Percentiles rank a stretch among this genome's conserved stretches.
Evolutionary conservation across 2,329 filamentous ascomycete species (phyloP).

Genomic region (Fusarium nanum): DNA sequence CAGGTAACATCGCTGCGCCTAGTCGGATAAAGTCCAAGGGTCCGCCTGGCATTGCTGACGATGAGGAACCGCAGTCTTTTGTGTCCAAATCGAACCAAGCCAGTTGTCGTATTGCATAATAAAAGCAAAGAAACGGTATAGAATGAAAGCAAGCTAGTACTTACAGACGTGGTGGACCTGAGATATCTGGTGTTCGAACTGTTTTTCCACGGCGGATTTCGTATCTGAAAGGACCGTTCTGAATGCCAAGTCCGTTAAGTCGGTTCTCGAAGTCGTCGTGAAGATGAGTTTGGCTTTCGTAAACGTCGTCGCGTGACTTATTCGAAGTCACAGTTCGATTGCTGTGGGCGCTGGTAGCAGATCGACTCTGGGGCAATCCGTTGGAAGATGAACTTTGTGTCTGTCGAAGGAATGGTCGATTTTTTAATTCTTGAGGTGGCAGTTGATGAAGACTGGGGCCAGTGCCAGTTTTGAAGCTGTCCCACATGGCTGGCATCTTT

Average conservation of each 20-base stretch:
- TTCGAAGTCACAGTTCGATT: conserved; percentile 21
- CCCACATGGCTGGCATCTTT: conserved; percentile 46
- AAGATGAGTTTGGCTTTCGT: conserved; percentile 31
- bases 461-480: conserved; percentile 42
- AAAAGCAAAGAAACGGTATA: conserved; percentile 4
- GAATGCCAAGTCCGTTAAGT: conserved; percentile 48
- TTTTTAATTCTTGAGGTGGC: conserved; percentile 45
- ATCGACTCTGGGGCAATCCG: conserved; percentile 29
- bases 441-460: conserved; percentile 38
- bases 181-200: conserved; percentile 44
- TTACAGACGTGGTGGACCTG: conserved; percentile 46
- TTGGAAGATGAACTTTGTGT: conserved; percentile 8
- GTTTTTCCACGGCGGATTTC: conserved; percentile 50
- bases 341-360: conserved; percentile 30
- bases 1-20: conserved; percentile 23
- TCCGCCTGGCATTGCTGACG: conserved; percentile 10
- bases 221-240: conserved; percentile 46
- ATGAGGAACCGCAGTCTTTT: background rate
- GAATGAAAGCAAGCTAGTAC: conserved; percentile 32
- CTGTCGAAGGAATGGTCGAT: conserved; percentile 45
- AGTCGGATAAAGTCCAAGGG: conserved; percentile 19
- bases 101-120: background rate
- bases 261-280: conserved; percentile 45
- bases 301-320: conserved; percentile 27
- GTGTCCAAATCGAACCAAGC: background rate